Conservation (phyloP, 345 rosid species). For the Rhizophora mangle region DNA sequence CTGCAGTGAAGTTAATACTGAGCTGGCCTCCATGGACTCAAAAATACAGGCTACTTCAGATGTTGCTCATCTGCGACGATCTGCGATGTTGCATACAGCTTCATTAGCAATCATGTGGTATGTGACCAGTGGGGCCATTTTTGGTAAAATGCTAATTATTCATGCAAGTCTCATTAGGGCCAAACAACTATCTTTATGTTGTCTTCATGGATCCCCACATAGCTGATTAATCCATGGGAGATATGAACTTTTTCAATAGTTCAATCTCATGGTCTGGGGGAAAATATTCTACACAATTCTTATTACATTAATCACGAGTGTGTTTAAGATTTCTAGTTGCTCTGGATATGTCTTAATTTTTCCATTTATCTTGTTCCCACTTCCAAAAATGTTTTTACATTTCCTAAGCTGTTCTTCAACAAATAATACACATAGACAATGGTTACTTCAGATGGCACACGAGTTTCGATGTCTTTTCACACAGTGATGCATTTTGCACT, state of each 20-base stretch:
- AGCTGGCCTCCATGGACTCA: constrained; percentile 64
- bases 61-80: constrained; percentile 78
- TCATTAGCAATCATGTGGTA: constrained; percentile 83
- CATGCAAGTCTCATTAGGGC: background rate
- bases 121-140: constrained; percentile 20
- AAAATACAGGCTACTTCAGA: constrained; percentile 86
- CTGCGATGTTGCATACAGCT: constrained; percentile 82
- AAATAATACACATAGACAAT: background rate
- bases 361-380: background rate
- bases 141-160: background rate
- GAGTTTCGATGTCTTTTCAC: too few relatives aligned
- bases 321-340: background rate
- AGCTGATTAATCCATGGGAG: too few relatives aligned
- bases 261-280: too few relatives aligned
- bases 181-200: background rate
- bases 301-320: background rate
- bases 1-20: constrained; percentile 61
- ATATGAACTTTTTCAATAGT: too few relatives aligned
- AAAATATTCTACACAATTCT: background rate
- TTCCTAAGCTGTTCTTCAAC: background rate
- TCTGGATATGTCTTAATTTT: constrained; percentile 4
- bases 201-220: background rate
- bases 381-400: background rate
- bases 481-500: background rate
- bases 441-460: background rate